Percentiles rank a stretch among this genome's conserved stretches.
These are phyloP conservation scores for Globisporangium polare DNA, from an alignment of 352 stramenopile species.

Conservation along the genomic window DNA sequence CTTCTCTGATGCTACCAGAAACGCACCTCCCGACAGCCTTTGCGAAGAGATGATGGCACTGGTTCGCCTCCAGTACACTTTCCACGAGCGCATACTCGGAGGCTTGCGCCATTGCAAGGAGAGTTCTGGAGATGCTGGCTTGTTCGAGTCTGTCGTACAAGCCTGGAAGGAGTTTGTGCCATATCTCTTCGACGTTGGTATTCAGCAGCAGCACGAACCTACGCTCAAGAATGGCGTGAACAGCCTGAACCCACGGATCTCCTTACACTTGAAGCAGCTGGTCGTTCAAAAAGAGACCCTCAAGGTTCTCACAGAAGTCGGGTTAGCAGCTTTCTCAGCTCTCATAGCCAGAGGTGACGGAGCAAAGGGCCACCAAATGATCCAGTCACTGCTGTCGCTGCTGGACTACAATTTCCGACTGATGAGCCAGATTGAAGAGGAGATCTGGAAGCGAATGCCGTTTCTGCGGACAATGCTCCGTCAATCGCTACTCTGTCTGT, in stretches of 20 bases:
- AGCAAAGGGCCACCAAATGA: conserved; percentile 1
- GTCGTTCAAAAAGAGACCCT: not conserved
- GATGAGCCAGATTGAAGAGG: not conserved
- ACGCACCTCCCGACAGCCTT: not conserved
- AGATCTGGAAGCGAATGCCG: not conserved
- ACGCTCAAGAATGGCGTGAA: not conserved
- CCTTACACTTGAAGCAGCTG: not conserved
- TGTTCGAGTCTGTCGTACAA: not conserved
- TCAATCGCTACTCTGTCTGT: conserved; percentile 5
- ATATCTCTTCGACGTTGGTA: not conserved
- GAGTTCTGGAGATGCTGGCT: not conserved
- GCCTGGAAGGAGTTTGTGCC: not conserved
- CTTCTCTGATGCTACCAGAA: not conserved
- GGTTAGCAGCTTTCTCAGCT: not conserved
- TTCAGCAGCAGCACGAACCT: not conserved
- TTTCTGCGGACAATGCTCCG: not conserved
- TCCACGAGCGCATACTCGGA: conserved; percentile 4
- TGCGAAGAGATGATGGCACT: not conserved
- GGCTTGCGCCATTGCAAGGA: conserved; percentile 3
- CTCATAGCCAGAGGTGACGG: not conserved
- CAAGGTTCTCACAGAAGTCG: not conserved
- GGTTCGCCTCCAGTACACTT: conserved; percentile 4
- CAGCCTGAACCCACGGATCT: not conserved
- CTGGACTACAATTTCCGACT: conserved; percentile 6
- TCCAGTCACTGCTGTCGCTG: not conserved